A percentile compares a stretch with the other conserved stretches of the same genome.
These are phyloP conservation scores for Sphagnum fallax DNA, from an alignment of 228 moss, liverwort and hornwort species.

Conservation along the genomic window DNA sequence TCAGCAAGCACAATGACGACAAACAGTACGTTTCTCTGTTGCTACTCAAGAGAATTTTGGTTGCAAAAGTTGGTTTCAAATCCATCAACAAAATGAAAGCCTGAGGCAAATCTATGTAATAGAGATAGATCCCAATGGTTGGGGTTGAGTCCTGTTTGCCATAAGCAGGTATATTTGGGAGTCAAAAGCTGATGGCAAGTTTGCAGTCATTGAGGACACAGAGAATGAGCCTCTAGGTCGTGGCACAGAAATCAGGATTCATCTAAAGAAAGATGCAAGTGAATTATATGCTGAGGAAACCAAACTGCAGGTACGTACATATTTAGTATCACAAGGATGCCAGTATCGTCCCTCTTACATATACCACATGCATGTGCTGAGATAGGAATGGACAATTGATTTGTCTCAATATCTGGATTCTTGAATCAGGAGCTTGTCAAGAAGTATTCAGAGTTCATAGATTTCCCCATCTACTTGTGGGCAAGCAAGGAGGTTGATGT, in stretches of 20 bases:
- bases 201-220: constrained; percentile 78
- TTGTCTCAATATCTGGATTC: background rate
- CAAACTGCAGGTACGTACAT: constrained; percentile 53
- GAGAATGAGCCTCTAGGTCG: constrained; percentile 92
- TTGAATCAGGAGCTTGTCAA: constrained; percentile 67
- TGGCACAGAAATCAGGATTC: constrained; percentile 83
- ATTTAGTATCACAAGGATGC: background rate
- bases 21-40: constrained; percentile 38
- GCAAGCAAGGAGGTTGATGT: constrained; percentile 75
- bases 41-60: too few relatives aligned
- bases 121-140: too few relatives aligned
- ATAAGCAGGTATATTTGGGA: constrained; percentile 86
- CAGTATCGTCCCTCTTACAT: too few relatives aligned
- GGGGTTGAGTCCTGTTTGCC: too few relatives aligned
- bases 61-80: too few relatives aligned
- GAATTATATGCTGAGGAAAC: constrained; percentile 79
- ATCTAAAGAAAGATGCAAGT: constrained; percentile 75
- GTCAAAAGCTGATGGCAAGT: constrained; percentile 90
- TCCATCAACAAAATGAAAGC: too few relatives aligned
- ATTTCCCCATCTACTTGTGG: constrained; percentile 89
- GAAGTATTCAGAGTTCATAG: constrained; percentile 90
- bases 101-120: too few relatives aligned
- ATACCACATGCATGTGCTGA: too few relatives aligned
- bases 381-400: too few relatives aligned
- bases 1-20: constrained; percentile 97